Percentiles rank a stretch among this genome's conserved stretches.
Conservation (phyloP, 1,139 yeast genomes). For the Diutina siamensis region DNA sequence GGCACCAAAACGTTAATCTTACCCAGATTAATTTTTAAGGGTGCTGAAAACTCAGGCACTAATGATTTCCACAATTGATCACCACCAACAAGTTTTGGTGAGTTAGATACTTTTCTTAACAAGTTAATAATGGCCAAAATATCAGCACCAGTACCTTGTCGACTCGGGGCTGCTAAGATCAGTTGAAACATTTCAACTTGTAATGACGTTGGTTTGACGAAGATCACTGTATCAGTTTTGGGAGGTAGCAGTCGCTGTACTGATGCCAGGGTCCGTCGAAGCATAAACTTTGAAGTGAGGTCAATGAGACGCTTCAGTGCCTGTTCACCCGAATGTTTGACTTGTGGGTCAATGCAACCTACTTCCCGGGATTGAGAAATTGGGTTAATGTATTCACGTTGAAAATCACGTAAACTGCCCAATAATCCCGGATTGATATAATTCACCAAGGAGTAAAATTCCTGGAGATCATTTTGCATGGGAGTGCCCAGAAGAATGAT, state of each 20-base stretch:
- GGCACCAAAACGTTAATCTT: constrained; percentile 46
- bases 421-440: constrained; percentile 77
- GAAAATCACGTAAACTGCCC: constrained; percentile 55
- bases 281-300: constrained; percentile 53
- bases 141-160: constrained; percentile 11
- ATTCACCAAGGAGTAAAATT: constrained; percentile 70
- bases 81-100: constrained; percentile 52
- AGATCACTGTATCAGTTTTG: constrained; percentile 67
- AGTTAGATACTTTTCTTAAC: constrained; percentile 74
- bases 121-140: constrained; percentile 63
- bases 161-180: neutral
- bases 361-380: constrained; percentile 66
- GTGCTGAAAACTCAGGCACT: constrained; percentile 6
- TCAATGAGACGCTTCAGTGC: constrained; percentile 50
- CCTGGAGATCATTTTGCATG: constrained; percentile 81
- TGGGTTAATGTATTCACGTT: constrained; percentile 56
- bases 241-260: constrained; percentile 65
- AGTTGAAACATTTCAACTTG: constrained; percentile 47
- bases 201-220: constrained; percentile 58
- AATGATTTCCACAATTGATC: constrained; percentile 22
- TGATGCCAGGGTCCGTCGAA: constrained; percentile 59
- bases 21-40: constrained; percentile 29
- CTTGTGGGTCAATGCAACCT: constrained; percentile 42
- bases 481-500: constrained; percentile 86
- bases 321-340: constrained; percentile 45